Evolutionary conservation across 2,329 filamentous ascomycete species (phyloP), one percentile per base, ranked within the genome.

Genomic region (Monilinia laxa): DNA sequence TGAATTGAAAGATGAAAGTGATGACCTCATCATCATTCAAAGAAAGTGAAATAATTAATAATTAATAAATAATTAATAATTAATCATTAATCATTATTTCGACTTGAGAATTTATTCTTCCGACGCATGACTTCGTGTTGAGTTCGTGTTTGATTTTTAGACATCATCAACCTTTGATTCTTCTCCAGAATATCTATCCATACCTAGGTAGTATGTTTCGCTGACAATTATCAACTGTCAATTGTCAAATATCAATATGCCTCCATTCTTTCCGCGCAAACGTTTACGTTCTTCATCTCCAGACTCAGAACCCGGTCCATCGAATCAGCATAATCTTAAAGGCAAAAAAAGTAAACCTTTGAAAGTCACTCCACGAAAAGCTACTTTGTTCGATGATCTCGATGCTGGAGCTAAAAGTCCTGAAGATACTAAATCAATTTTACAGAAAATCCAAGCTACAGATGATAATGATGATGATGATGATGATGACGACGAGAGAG

Each of bases 201-300:
- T 35, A 6, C 28, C n/a, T n/a, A n/a, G n/a, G n/a, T n/a, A 60
- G 18, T 25, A 60, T 65, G 55, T 47, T 47, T 38, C 28, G 51
- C 55, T 64, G 58, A 67, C 38, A 68, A 55, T 54, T 25, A 35
- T 35, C 31, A 35, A 6, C 7, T 9, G 4, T 35, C 31, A 35
- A 35, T 35, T 9, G 7, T 35, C 31, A 35, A 35, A 35, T 35
- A 53, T 59, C 64, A 70, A 58, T 35, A 92, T 92, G 89, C 88
- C 90, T 73, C 89, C 90, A 31, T 80, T 85, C 70, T 81, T 91
- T 20, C 82, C 87, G 59, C 86, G 87, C 72, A 93, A 92, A 79
- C 84, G 88, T 68, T 73, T 86, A 71, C 84, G 83, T 68, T 84
- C 85, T 1, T 79, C 82, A 0, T 77, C 79, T 2, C 76, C 79